Base-by-base conservation (phyloP, 2,329 filamentous ascomycete species). In the Pleoardoris graminearum region DNA sequence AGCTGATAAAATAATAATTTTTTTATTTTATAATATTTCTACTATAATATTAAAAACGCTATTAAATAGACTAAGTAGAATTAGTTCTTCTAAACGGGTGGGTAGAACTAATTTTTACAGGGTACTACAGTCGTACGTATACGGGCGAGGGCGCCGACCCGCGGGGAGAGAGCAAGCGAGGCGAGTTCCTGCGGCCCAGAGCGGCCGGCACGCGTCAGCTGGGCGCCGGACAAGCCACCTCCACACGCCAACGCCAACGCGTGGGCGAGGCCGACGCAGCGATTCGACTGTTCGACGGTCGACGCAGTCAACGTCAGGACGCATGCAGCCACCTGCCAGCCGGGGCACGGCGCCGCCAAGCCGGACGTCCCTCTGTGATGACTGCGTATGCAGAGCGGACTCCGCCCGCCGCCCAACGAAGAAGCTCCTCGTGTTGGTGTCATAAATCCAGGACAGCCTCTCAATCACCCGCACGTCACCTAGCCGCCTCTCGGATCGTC, bases 181-280 rank as follows among this genome's bases (percentile, higher is more conserved):
- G 29, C 7, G 29, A 32, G 17, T 30, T 3, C 25, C n/a, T 22
- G 19, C 19, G 21, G 22, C 46, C 22, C 23, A 19, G n/a, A n/a
- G n/a, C n/a, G n/a, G n/a, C n/a, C n/a, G 14, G 3, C n/a, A 25
- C 19, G 29, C 38, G 49, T 55, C 51, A 57, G 51, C 36, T 45
- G 51, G 39, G 38, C 49, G n/a, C 11, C 30, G 8, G 38, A 22
- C 39, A 33, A 19, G 27, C 41, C 19, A 19, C 17, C 42, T 22
- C n/a, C 29, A 17, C 41, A 44, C 22, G 25, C 39, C n/a, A 25
- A 43, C 39, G 36, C 29, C 44, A 45, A 54, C 51, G 51, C 57
- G 57, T 59, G 57, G 48, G 33, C 17, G 43, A 37, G 17, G 38
- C 36, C 36, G 52, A 51, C 57, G 50, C 48, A 55, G 52, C 32